Evolutionary conservation across 768 basidiomycete genomes (phyloP), one percentile per base, ranked within the genome.

Genomic region (Leucosporidium scottii): DNA sequence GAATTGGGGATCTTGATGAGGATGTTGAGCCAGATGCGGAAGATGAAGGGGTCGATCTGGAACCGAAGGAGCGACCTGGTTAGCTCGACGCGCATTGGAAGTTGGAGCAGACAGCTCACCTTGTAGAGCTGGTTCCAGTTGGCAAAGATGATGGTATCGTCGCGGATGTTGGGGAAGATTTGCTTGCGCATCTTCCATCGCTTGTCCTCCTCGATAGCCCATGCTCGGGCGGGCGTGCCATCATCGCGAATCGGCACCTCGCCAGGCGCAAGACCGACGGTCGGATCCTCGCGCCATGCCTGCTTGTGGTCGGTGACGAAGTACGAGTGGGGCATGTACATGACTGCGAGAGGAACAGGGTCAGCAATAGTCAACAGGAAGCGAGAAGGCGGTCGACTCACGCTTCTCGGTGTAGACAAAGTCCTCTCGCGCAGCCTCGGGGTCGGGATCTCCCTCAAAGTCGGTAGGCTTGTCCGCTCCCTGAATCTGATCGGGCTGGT

Each of bases 101-200:
- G 36, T 21, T 23, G 28, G 72, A 78, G 71, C 66, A 79, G 5
- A 49, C 2, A 49, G 39, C 58, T 25, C 20, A 66, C 80, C 77
- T 83, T 83, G 76, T 83, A 83, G 23, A 83, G 75, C 81, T 84
- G 83, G 72, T 83, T 84, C 72, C 83, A 83, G 73, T 83, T 84
- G 59, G 82, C 82, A 67, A 84, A 83, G 65, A 84, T 81, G 65
- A 84, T 53, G 10, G 78, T 75, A 58, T 82, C 79, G 62, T 77
- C 78, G 3, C 79, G 77, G 20, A 84, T 63, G 66, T 81, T 79
- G 9, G 83, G 83, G 68, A 84, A 84, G 50, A 82, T 72, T 6
- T 76, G 67, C 36, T 70, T 69, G 61, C 83, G 77, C 68, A 81
- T 77, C 25, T 78, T 76, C 54, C 72, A 68, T 25, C 83, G 79